Percentiles rank a stretch among this genome's conserved stretches.
Evolutionary conservation across 352 stramenopile species (phyloP).

Genomic region (Peronospora tabacina): DNA sequence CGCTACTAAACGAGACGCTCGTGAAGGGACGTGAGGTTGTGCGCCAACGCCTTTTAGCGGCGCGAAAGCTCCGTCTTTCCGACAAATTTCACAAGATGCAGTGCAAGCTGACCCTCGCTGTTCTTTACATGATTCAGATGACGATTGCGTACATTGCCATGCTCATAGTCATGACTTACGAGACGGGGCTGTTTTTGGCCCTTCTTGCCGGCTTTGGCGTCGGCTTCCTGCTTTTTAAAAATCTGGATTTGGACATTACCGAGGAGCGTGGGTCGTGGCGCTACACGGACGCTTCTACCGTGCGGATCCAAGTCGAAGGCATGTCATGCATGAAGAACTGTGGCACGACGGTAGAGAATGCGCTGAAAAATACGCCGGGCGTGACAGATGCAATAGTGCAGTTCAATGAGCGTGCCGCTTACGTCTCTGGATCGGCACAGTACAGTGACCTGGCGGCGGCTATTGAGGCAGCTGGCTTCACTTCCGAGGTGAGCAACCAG

Average conservation of each 20-base stretch:
- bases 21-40: constrained; percentile 47
- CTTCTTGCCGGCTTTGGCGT: constrained; percentile 61
- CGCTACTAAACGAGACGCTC: constrained; percentile 58
- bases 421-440: constrained; percentile 55
- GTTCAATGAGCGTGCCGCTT: constrained; percentile 66
- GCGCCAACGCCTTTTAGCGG: constrained; percentile 37
- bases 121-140: constrained; percentile 78
- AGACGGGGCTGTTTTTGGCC: constrained; percentile 65
- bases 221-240: constrained; percentile 70
- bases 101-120: constrained; percentile 52
- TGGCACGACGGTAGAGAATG: constrained; percentile 85
- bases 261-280: constrained; percentile 64
- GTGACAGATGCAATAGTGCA: constrained; percentile 72
- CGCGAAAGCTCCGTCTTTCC: constrained; percentile 25
- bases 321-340: constrained; percentile 95
- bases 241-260: constrained; percentile 57
- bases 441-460: constrained; percentile 47
- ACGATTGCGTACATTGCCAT: constrained; percentile 77
- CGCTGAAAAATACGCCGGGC: constrained; percentile 50
- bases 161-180: constrained; percentile 80
- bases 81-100: constrained; percentile 55
- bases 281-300: constrained; percentile 60
- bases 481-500: constrained; percentile 39
- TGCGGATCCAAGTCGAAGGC: constrained; percentile 74
- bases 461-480: constrained; percentile 62